Evolutionary conservation across 805 yeast species (phyloP), one percentile per base, ranked within the genome.

Genomic region (Brettanomyces sp.): DNA sequence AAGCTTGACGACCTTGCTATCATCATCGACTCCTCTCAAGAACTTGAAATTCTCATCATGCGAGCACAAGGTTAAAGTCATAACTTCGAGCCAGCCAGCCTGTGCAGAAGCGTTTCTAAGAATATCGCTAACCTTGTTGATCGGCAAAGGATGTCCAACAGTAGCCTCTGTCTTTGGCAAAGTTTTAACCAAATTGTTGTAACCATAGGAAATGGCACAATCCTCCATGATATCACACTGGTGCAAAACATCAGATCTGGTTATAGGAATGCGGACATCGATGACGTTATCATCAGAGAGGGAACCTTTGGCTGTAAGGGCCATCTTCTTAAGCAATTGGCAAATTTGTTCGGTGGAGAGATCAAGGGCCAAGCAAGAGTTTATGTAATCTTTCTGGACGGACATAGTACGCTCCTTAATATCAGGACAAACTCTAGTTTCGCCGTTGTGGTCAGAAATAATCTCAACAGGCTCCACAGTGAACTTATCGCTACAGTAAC

Each of bases 191-290:
- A 93, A 74, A 63, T 86, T 88, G 69, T 90, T 85, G 74, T 84
- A 93, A 47, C 99, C 99, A 62, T 88, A 93, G 30, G 88, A 95
- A 60, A 93, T 84, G 42, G 96, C 99, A 42, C 91, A 96, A 66
- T 93, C 99, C 68, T 93, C 99, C 95, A 93, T 86, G 54, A 93
- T 82, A 68, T 93, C 99, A 74, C 98, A 91, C 64, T 88, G 95
- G 67, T 93, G 99, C 59, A 93, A 74, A 51, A 93, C 77, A 67
- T 93, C 99, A 9, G 98, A 82, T 72, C 99, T 85, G 36, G 99
- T 93, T 58, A 87, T 82, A 52, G 99, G 99, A 49, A 93, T 79
- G 36, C 67, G 62, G 47, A 89, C 90, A 44, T 79, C 78, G 43
- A 86, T 60, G 36, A 77, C 60, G 51, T 79, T 72, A 6, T 67